Evolutionary conservation across 2,329 filamentous ascomycete species (phyloP).

Genomic region (Hypomyces perniciosus): DNA sequence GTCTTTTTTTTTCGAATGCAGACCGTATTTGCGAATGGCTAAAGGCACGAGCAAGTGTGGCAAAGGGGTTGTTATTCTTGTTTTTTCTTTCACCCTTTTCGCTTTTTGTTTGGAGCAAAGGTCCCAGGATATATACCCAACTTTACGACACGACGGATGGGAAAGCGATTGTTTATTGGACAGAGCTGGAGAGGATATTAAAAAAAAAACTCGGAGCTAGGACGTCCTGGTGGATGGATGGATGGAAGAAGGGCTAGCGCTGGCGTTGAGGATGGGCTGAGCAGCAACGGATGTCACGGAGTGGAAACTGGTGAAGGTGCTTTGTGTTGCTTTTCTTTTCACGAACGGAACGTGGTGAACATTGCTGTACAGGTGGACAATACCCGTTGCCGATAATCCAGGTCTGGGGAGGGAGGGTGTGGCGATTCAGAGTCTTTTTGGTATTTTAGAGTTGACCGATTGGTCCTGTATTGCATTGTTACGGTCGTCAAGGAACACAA

Average conservation of each 20-base stretch:
- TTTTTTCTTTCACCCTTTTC: slow-evolving; percentile 8
- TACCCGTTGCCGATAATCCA: neutral
- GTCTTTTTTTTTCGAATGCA: neutral
- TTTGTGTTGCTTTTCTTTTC: neutral
- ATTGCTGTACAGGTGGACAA: neutral
- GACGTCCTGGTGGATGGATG: neutral
- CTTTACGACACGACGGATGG: slow-evolving; percentile 17
- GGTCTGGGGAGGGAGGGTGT: too few relatives aligned
- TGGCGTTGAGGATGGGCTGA: slow-evolving; percentile 11
- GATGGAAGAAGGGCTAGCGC: neutral
- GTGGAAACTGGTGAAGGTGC: neutral
- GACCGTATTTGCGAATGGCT: too few relatives aligned
- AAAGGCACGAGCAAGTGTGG: neutral
- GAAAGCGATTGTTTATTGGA: slow-evolving; percentile 9
- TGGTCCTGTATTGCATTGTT: too few relatives aligned
- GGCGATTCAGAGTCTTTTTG: too few relatives aligned
- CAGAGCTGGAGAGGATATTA: neutral
- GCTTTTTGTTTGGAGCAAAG: slow-evolving; percentile 14
- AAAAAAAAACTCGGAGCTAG: neutral
- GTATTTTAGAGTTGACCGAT: too few relatives aligned
- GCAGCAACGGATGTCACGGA: slow-evolving; percentile 1
- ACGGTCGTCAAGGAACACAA: too few relatives aligned
- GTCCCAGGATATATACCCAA: slow-evolving; percentile 27
- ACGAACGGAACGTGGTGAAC: neutral
- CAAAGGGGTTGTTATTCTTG: slow-evolving; percentile 1